Percentiles rank a stretch among this genome's conserved stretches.
Conservation (phyloP, 805 yeast species). For the Cyberlindnera samutprakarnensis region DNA sequence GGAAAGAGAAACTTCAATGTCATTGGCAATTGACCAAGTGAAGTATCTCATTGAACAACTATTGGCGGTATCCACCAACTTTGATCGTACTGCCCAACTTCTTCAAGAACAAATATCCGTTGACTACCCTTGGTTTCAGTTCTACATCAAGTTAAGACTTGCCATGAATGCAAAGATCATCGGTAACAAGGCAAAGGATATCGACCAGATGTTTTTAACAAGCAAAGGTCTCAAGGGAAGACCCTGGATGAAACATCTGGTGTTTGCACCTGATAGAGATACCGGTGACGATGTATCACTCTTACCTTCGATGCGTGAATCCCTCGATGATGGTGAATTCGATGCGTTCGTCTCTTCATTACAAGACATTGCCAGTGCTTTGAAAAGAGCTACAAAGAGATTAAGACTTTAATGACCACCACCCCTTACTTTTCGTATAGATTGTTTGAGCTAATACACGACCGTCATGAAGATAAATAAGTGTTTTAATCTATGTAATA, state of each 20-base stretch:
- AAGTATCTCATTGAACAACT: slow-evolving; percentile 4
- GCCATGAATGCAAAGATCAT: slow-evolving; percentile 49
- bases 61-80: slow-evolving; percentile 17
- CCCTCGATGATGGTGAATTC: slow-evolving; percentile 39
- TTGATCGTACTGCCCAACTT: slow-evolving; percentile 39
- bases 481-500: neutral
- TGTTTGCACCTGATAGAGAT: slow-evolving; percentile 50
- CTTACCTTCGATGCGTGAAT: slow-evolving; percentile 54
- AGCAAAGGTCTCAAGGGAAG: slow-evolving; percentile 40
- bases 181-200: slow-evolving; percentile 33
- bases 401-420: slow-evolving; percentile 4
- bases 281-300: slow-evolving; percentile 45
- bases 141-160: slow-evolving; percentile 48
- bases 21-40: slow-evolving; percentile 7
- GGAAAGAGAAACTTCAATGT: slow-evolving; percentile 1
- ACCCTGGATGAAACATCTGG: slow-evolving; percentile 55
- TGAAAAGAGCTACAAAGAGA: slow-evolving; percentile 4
- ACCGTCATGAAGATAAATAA: neutral
- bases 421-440: too few relatives aligned
- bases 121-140: slow-evolving; percentile 77
- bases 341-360: slow-evolving; percentile 19
- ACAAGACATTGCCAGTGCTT: slow-evolving; percentile 3
- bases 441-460: neutral
- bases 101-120: slow-evolving; percentile 44
- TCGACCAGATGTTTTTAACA: slow-evolving; percentile 25